phyloP scores from a whole-genome alignment of 208 protist genomes.

The Leishmania major region DNA sequence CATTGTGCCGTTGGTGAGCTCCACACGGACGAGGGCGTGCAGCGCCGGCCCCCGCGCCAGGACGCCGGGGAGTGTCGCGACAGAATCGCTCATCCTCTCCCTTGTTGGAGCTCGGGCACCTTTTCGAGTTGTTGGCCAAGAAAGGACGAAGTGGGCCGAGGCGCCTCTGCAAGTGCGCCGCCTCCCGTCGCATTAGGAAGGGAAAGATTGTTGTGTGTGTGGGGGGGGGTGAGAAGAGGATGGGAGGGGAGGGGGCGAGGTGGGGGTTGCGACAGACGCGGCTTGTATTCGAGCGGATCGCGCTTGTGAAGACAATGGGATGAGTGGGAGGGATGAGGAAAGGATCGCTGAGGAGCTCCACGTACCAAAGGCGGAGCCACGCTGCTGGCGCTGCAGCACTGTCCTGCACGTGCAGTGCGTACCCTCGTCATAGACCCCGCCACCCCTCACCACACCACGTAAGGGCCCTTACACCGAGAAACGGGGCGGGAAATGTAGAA shows the following conservation, averaged over 20 bases:
- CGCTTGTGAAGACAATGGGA: not conserved
- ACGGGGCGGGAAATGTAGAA: not conserved
- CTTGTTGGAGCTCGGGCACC: not conserved
- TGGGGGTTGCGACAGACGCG: not conserved
- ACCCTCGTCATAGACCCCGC: not conserved
- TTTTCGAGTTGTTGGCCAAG: not conserved
- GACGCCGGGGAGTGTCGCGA: slow-evolving; percentile 50
- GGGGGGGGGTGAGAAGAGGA: not conserved
- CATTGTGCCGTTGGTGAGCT: slow-evolving; percentile 73
- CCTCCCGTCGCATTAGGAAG: not conserved
- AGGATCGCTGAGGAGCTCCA: not conserved
- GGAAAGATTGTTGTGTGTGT: not conserved
- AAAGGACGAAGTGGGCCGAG: not conserved
- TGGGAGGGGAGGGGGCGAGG: not conserved
- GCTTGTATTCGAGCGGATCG: not conserved
- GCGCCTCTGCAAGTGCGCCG: not conserved
- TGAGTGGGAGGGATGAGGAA: not conserved
- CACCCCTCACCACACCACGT: not conserved
- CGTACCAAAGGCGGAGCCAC: not conserved
- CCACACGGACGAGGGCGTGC: slow-evolving; percentile 63
- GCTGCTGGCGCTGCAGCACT: not conserved
- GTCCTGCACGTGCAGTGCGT: not conserved
- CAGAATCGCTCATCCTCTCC: not conserved
- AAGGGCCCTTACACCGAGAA: not conserved
- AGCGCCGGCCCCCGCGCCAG: slow-evolving; percentile 50